Evolutionary conservation across 495 filamentous ascomycete species (phyloP).

Genomic region (Lepidopterella palustris): DNA sequence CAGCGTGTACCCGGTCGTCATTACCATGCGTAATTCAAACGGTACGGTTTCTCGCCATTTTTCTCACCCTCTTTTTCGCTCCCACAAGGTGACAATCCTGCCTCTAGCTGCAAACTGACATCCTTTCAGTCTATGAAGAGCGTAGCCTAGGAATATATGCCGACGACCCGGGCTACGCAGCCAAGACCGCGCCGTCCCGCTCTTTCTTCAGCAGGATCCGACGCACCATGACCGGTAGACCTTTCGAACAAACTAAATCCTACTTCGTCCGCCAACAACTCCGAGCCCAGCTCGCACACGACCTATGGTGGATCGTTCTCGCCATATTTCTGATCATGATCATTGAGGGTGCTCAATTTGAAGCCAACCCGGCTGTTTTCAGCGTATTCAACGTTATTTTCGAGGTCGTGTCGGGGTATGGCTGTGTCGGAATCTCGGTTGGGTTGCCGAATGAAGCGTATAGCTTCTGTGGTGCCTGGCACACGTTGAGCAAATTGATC

Average conservation of each 20-base stretch:
- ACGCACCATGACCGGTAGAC: conserved; percentile 29
- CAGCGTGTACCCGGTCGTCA: conserved; percentile 56
- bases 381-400: conserved; percentile 82
- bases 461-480: conserved; percentile 68
- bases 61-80: not conserved
- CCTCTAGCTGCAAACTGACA: not conserved
- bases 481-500: conserved; percentile 65
- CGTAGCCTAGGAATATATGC: conserved; percentile 62
- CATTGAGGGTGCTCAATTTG: conserved; percentile 63
- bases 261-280: conserved; percentile 65
- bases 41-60: not conserved
- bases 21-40: conserved; percentile 45
- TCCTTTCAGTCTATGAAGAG: conserved; percentile 44
- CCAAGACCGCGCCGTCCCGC: conserved; percentile 25
- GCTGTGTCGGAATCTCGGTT: conserved; percentile 75
- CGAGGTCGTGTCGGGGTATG: conserved; percentile 76
- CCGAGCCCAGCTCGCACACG: conserved; percentile 74
- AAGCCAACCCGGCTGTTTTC: conserved; percentile 58
- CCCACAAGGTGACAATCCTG: not conserved
- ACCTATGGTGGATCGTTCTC: conserved; percentile 78
- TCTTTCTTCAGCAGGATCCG: conserved; percentile 25
- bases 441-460: conserved; percentile 62
- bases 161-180: conserved; percentile 39
- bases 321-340: conserved; percentile 68
- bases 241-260: conserved; percentile 36